phyloP scores from a whole-genome alignment of 495 filamentous ascomycete genomes.

The Penicillium canariense region DNA sequence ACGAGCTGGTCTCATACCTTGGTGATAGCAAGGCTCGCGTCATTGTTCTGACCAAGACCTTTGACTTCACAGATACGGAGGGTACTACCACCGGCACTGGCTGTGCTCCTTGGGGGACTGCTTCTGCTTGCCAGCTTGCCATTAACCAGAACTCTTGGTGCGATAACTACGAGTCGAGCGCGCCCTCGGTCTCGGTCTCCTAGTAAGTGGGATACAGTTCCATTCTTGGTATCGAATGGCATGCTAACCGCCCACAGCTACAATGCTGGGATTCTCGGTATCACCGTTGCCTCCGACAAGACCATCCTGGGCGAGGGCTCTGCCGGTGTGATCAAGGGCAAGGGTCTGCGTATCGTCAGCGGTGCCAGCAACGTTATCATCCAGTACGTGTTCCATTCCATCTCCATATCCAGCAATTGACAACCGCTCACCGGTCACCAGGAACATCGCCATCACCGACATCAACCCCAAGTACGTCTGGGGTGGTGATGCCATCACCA shows the following conservation, averaged over 20 bases:
- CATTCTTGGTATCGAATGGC: not conserved
- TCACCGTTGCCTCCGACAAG: constrained; percentile 47
- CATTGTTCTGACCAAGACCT: constrained; percentile 39
- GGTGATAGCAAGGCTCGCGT: constrained; percentile 37
- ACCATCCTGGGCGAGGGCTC: constrained; percentile 40
- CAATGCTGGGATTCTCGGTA: constrained; percentile 43
- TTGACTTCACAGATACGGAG: constrained; percentile 45
- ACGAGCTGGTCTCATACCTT: constrained; percentile 46
- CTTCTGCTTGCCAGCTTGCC: constrained; percentile 46
- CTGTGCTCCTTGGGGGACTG: constrained; percentile 47
- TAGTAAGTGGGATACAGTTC: constrained; percentile 25
- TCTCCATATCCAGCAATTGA: not conserved
- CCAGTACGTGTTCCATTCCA: constrained; percentile 28
- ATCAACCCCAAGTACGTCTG: constrained; percentile 51
- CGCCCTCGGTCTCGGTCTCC: constrained; percentile 36
- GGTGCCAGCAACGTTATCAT: constrained; percentile 48
- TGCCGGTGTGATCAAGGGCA: constrained; percentile 42
- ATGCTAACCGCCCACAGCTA: constrained; percentile 21
- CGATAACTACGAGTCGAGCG: constrained; percentile 37
- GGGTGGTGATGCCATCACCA: constrained; percentile 49
- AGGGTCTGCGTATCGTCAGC: constrained; percentile 44
- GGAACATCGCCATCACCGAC: constrained; percentile 48
- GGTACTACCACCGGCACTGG: constrained; percentile 42
- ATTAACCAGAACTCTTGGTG: constrained; percentile 54
- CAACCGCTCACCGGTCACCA: constrained; percentile 1